Evolutionary conservation across 257 asterid genomes (phyloP).

Genomic region (Capsicum baccatum): DNA sequence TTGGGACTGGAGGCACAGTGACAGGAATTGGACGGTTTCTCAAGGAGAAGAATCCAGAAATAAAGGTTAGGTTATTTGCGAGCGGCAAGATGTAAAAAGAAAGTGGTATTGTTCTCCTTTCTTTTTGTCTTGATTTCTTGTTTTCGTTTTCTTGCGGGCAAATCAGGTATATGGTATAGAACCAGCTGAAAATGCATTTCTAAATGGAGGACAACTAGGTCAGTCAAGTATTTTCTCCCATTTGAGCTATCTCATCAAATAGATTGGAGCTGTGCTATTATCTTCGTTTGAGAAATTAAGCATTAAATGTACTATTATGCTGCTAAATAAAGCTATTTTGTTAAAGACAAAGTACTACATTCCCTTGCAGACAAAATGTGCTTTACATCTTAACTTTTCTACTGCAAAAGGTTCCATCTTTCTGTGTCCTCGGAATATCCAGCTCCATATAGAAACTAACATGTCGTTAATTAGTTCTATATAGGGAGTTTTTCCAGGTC

Average conservation of each 20-base stretch:
- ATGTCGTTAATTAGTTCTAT: neutral
- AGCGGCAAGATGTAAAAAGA: neutral
- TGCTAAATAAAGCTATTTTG: neutral
- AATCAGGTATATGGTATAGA: slow-evolving; percentile 52
- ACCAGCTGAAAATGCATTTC: slow-evolving; percentile 52
- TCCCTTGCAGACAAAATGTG: neutral
- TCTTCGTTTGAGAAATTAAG: neutral
- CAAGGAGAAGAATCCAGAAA: slow-evolving; percentile 49
- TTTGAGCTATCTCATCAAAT: neutral
- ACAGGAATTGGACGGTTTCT: slow-evolving; percentile 56
- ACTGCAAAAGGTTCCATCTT: neutral
- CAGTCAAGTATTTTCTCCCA: neutral
- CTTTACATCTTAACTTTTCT: neutral
- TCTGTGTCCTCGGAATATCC: neutral
- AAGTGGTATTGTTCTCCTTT: neutral
- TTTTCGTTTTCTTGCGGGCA: neutral
- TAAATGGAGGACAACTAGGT: slow-evolving; percentile 50
- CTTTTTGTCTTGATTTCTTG: neutral
- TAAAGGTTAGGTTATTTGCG: slow-evolving; percentile 37
- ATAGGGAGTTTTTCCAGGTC: neutral
- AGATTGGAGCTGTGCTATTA: neutral
- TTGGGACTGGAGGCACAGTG: slow-evolving; percentile 58
- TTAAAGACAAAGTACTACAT: neutral
- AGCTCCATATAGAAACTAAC: neutral
- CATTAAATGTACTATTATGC: neutral